Conservation (phyloP, 495 filamentous ascomycete genomes). For the Penicillium tannophilum region DNA sequence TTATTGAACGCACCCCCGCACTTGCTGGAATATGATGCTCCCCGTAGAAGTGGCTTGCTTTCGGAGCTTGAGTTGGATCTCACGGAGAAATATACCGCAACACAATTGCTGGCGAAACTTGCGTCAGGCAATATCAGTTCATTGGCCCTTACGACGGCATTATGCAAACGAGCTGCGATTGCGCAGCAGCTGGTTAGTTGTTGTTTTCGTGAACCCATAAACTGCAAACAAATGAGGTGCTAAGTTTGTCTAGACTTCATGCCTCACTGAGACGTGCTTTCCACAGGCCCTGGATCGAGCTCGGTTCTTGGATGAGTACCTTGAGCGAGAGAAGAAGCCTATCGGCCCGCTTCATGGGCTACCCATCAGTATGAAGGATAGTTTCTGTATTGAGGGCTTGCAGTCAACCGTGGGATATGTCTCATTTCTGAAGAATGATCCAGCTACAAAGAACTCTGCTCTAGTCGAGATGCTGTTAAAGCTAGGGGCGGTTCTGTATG, state of each 20-base stretch:
- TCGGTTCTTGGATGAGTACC: conserved; percentile 56
- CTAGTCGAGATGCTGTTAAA: conserved; percentile 20
- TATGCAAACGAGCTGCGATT: conserved; percentile 10
- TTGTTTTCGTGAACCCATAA: neutral
- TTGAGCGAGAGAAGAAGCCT: conserved; percentile 39
- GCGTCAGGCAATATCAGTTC: conserved; percentile 12
- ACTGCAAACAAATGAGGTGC: conserved; percentile 13
- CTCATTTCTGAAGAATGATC: conserved; percentile 14
- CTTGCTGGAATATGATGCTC: conserved; percentile 21
- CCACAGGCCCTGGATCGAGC: conserved; percentile 51
- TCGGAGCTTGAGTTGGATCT: conserved; percentile 13
- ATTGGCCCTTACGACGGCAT: conserved; percentile 3
- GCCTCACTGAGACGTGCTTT: conserved; percentile 57
- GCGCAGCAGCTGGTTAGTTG: conserved; percentile 29
- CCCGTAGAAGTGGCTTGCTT: conserved; percentile 7
- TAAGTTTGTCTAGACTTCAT: conserved; percentile 54
- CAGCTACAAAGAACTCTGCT: conserved; percentile 13
- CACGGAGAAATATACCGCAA: conserved; percentile 23
- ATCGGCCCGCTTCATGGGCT: conserved; percentile 61
- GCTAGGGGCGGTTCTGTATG: conserved; percentile 51
- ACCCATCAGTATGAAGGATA: conserved; percentile 64
- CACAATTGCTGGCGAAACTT: conserved; percentile 11
- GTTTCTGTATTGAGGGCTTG: conserved; percentile 56
- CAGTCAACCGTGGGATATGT: conserved; percentile 20
- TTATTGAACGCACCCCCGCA: conserved; percentile 9